These are phyloP conservation scores for Chlamydomonas reinhardtii DNA, from an alignment of 163 green algal genomes.

Conservation along the genomic window DNA sequence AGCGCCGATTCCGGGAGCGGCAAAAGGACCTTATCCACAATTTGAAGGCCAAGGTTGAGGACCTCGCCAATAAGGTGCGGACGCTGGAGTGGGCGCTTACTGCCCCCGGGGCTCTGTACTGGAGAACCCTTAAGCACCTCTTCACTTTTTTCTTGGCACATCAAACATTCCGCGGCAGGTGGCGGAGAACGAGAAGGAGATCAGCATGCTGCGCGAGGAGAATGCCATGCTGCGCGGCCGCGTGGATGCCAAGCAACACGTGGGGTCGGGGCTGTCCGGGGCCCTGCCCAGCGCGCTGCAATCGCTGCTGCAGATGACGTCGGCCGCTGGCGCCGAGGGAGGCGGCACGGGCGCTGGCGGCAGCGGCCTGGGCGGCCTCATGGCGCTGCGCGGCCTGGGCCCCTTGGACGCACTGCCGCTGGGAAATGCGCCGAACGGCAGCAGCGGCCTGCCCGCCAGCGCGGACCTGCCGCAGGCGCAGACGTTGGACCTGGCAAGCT, in stretches of 20 bases:
- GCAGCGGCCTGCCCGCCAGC: too few species aligned
- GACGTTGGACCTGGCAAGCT: neutral
- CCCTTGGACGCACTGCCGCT: too few species aligned
- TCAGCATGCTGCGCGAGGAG: conserved; percentile 37
- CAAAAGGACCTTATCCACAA: conserved; percentile 65
- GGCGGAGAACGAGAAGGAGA: neutral
- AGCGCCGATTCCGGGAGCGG: conserved; percentile 75
- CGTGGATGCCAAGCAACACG: conserved; percentile 37
- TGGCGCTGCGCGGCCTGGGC: too few species aligned
- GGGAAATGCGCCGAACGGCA: too few species aligned
- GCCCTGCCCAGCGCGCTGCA: conserved; percentile 15
- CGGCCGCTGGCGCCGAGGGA: neutral
- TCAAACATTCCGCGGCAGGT: neutral
- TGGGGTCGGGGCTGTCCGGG: neutral
- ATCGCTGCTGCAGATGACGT: conserved; percentile 31
- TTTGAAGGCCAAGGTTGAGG: conserved; percentile 31
- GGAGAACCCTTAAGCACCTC: too few species aligned
- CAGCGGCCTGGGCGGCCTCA: too few species aligned
- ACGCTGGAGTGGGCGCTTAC: too few species aligned
- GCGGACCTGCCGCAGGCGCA: too few species aligned
- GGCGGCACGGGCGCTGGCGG: neutral
- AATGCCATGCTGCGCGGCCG: conserved; percentile 42
- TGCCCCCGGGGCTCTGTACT: too few species aligned
- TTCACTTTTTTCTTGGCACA: too few species aligned
- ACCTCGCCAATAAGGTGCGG: neutral